Evolutionary conservation across 2,329 filamentous ascomycete species (phyloP), one percentile per base, ranked within the genome.

Genomic region (Ceratocystis cubensis): DNA sequence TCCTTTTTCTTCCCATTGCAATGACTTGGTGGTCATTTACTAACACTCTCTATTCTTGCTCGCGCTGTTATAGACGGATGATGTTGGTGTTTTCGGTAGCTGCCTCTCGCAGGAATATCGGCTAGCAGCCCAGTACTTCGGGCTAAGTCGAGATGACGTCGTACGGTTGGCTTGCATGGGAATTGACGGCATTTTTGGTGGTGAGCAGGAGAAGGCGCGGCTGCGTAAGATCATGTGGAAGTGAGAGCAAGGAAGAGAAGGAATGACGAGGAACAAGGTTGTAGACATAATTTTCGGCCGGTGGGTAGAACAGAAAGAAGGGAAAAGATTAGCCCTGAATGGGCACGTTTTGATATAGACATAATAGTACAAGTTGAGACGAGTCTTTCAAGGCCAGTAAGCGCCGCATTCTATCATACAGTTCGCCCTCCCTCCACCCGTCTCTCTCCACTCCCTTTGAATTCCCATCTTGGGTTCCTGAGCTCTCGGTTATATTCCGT

Each of bases 71-170:
- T 68, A 91, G 88, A 94, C 89, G 1, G 90, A 94, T 72, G 89
- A 94, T 71, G 87, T 93, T 8, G 90, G 89, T 1, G 84, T 94
- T 25, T 94, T 94, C 71, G 86, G 86, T 63, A 92, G 88, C 72
- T 80, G 83, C 0, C 75, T 92, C 3, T 91, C 88, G 0, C 86
- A 91, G 70, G 90, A 95, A 73, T 93, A 92, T 74, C 76, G 79
- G 6, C 81, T 94, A 1, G 87, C 88, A 2, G 85, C 87, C 1
- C 75, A 85, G 70, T 84, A 92, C 72, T 94, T 94, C 71, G 73
- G 75, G 0, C 78, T 94, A 5, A 73, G 71, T 13, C 73, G 73
- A 2, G 67, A 72, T 4, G 77, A 80, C 17, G 76, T 82, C 1
- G 78, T 84, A 66, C 73, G 73, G 0, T 74, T 93, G 22, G 84